Evolutionary conservation across 2,329 filamentous ascomycete species (phyloP), one percentile per base, ranked within the genome.

Genomic region (Blastomyces parvus): DNA sequence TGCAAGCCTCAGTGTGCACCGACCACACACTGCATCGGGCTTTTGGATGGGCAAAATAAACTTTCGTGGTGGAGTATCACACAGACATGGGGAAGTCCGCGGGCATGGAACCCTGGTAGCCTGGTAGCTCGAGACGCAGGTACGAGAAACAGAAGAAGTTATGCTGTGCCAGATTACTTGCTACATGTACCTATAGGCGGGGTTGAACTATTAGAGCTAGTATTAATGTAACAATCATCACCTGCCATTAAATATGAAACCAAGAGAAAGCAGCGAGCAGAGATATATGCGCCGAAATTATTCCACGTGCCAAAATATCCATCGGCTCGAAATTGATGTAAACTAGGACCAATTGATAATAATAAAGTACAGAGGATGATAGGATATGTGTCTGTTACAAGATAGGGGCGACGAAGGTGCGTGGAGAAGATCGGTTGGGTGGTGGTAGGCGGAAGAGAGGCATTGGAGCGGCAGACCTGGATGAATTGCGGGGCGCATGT

Each of bases 71-170:
- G 5, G 4, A n/a, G 8, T 17, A 38, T 57, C 36, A 36, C 36
- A 57, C 55, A 36, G 36, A 27, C 55, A 57, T 9, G 38, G 6
- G 55, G 55, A 38, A 25, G 33, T 2, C 9, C 2, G 6, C 13
- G 3, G 27, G 55, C 55, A 13, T 25, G 36, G 40, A 57, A 57
- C 38, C 55, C n/a, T 46, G 44, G 44, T 3, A 22, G 2, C 8
- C 14, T 38, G 30, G 55, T 57, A 25, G 55, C 36, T 57, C 55
- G 13, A 40, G 36, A 57, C n/a, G 55, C 55, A 57, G 19, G 55
- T 40, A 40, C 19, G 36, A 42, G 52, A 27, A 38, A n/a, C 19
- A 57, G 17, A 9, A 57, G 42, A 44, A 2, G n/a, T n/a, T 7
- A 57, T 25, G 55, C 55, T 40, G 19, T 40, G 11, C n/a, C 25